Base-by-base conservation (phyloP, 1,284 basidiomycete species). In the Puccinia horiana region DNA sequence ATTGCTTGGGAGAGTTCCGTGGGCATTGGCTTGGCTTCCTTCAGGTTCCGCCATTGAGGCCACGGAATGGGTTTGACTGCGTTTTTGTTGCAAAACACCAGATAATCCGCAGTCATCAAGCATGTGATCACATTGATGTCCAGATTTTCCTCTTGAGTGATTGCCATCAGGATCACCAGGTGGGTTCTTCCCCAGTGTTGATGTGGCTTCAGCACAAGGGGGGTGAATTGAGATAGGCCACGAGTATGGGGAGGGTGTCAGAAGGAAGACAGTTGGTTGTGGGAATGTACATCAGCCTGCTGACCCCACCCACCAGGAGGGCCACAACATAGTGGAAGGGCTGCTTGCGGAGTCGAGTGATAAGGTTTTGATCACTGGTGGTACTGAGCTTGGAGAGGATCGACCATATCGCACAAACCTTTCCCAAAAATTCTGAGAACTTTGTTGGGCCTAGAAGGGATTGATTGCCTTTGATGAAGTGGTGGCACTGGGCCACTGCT, bases 221-320 rank as follows among this genome's bases (percentile, higher is more conserved):
- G 8, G 20, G 4, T 20, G 35, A 26, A 26, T 63, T 32, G 61
- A 37, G 61, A 18, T 63, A 63, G 8, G 26, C 61, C 14, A 63
- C 61, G 14, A 63, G 26, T 29, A 29, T 63, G 12, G 26, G 61
- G 61, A 12, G 61, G 61, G 14, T n/a, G n/a, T n/a, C n/a, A n/a
- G n/a, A n/a, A n/a, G n/a, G n/a, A n/a, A 32, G 26, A 18, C 2
- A 6, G 14, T 37, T 63, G 61, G 8, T 63, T 63, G n/a, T n/a
- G 14, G 65, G n/a, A n/a, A n/a, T 37, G 18, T 42, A 69, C 37
- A 69, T 40, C 4, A 69, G 65, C 11, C 32, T 37, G 40, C 37
- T 42, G 65, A 69, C 65, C 9, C 40, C 65, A 42, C 65, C 37
- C 65, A 42, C 65, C 65, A 69, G 40, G 65, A 37, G 42, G 37